A percentile compares a stretch with the other conserved stretches of the same genome.
Evolutionary conservation across 768 basidiomycete species (phyloP).

Genomic region (Psilocybe tampanensis): DNA sequence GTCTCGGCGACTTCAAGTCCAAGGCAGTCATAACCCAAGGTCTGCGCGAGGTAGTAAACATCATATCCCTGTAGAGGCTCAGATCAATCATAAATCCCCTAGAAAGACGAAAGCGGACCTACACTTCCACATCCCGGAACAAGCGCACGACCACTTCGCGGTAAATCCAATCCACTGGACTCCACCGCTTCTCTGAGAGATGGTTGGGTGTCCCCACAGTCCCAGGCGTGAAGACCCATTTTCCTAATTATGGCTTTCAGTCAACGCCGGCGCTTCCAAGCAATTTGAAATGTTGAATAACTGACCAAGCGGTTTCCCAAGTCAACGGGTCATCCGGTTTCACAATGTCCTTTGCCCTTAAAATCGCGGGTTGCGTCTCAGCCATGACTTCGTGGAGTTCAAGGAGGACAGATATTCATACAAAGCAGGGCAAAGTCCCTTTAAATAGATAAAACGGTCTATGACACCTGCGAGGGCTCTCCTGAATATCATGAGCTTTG

Average conservation of each 20-base stretch:
- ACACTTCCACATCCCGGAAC: slow-evolving; percentile 54
- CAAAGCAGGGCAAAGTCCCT: no score
- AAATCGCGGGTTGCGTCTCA: neutral
- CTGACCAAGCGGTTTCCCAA: slow-evolving; percentile 32
- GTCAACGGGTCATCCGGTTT: slow-evolving; percentile 24
- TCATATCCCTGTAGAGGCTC: slow-evolving; percentile 10
- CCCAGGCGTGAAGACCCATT: slow-evolving; percentile 62
- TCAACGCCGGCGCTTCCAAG: no score
- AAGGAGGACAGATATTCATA: no score
- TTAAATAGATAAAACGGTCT: no score
- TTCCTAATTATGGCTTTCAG: neutral
- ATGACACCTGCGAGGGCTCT: no score
- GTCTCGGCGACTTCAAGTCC: slow-evolving; percentile 61
- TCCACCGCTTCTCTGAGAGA: slow-evolving; percentile 55
- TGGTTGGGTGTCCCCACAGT: slow-evolving; percentile 54
- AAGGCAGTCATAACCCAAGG: slow-evolving; percentile 47
- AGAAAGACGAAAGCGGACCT: slow-evolving; percentile 28
- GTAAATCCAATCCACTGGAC: slow-evolving; percentile 44
- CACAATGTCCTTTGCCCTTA: slow-evolving; percentile 18
- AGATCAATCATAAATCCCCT: slow-evolving; percentile 39
- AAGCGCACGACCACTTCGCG: slow-evolving; percentile 32
- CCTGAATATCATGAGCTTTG: no score
- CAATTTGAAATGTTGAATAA: neutral
- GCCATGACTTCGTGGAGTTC: no score
- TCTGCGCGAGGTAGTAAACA: slow-evolving; percentile 44